Evolutionary conservation across 495 filamentous ascomycete species (phyloP), one percentile per base, ranked within the genome.

Genomic region (Achaetomiella virescens): DNA sequence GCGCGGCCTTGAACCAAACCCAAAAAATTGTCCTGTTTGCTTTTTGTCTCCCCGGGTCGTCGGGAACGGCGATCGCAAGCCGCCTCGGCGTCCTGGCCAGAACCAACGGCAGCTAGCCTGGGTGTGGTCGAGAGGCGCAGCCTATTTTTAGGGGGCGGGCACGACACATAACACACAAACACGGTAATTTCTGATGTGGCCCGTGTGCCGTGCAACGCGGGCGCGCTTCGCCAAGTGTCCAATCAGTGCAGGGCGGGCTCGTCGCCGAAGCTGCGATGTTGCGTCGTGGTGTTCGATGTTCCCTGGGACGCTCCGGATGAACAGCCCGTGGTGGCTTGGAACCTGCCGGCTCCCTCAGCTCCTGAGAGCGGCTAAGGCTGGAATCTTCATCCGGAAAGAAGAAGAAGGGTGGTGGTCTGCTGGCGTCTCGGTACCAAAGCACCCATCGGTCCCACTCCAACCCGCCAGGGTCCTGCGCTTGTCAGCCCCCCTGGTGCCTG

Each of bases 111-210:
- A 55, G 47, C 58, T 60, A 60, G 46, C 27, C 58, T 55, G 31
- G 41, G 55, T 51, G 20, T 31, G 58, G n/a, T 53, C 37, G 37
- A 47, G 40, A 55, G 47, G 46, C 58, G 58, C 52, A 38, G 18
- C 33, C 58, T 60, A 60, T 60, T 60, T 60, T 60, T 60, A 55
- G 58, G 52, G 52, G 36, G n/a, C 52, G 37, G 51, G 37, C 41
- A 47, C 27, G n/a, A 42, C 40, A 17, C 15, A 40, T 17, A 40
- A 10, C n/a, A 40, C 37, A 40, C 37, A 10, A 40, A 45, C 22
- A 37, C 51, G 37, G 38, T 29, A 29, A 57, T 55, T 35, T 60
- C 24, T 51, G 57, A 55, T 58, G 54, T 55, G 52, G 60, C 14
- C 55, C 52, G 56, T 57, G 57, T 60, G 27, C 24, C 31, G 40